Evolutionary conservation across 1,284 basidiomycete genomes (phyloP), one percentile per base, ranked within the genome.

Genomic region (Schizophyllum commune): DNA sequence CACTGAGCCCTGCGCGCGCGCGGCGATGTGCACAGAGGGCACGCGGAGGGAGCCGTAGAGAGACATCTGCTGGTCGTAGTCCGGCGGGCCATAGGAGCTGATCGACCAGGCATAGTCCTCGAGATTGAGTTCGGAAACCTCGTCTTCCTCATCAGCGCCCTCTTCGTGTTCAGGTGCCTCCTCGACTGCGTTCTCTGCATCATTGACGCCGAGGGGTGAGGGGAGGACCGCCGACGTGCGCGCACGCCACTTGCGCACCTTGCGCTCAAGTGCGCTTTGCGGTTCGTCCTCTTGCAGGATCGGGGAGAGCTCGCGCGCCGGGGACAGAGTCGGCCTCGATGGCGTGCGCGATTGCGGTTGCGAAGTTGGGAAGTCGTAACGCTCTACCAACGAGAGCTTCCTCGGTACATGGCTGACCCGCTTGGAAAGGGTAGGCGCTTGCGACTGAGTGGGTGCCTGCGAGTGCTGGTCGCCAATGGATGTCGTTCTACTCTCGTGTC

Each of bases 81-180:
- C 27, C 79, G 22, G 73, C 74, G 32, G 88, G 88, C 11, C 88
- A 87, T 3, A 73, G 73, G 88, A 90, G 6, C 85, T 85, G 27
- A 83, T 77, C 5, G 87, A 88, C 85, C 88, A 91, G 9, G 78
- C 70, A 68, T 82, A 91, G 65, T 89, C 87, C 54, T 83, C 83
- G 19, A 87, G 71, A 64, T 86, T 80, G 58, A 89, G 73, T 55
- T 74, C 74, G 15, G 70, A 71, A 8, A 76, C 76, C 13, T 59
- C 69, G 17, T 64, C 69, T 3, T 65, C 67, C 5, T 65, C 61
- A 6, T 59, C 8, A 67, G 65, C 11, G 72, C 65, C 15, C 61
- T 61, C 56, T 56, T 55, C 13, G 67, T 58, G 4, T 67, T 64
- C 34, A 64, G 65, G 34, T 34, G 55, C 52, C 21, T 65, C 60